These are phyloP conservation scores for Moricandia moricandioides DNA, from an alignment of 345 rosid genomes.

Conservation along the genomic window DNA sequence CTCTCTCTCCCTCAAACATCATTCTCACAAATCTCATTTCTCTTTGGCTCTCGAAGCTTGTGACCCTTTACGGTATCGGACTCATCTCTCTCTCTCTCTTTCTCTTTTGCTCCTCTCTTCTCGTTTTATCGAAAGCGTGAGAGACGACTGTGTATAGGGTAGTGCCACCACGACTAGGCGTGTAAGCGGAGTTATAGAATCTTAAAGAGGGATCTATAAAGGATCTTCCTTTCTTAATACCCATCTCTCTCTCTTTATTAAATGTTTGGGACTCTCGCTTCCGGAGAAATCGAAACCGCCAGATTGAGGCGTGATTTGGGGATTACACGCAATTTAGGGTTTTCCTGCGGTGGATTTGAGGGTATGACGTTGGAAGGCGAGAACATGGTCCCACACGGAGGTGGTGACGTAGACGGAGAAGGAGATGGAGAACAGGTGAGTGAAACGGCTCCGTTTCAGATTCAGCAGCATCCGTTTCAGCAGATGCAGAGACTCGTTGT, in stretches of 20 bases:
- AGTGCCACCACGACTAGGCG: not conserved
- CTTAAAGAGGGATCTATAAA: constrained; percentile 23
- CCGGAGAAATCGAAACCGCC: constrained; percentile 31
- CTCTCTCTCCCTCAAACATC: constrained; percentile 14
- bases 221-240: constrained; percentile 23
- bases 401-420: constrained; percentile 14
- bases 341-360: constrained; percentile 27
- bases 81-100: constrained; percentile 14
- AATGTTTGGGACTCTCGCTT: constrained; percentile 30
- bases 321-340: constrained; percentile 37
- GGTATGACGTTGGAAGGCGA: constrained; percentile 52
- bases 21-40: constrained; percentile 15
- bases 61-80: not conserved
- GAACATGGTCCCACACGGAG: constrained; percentile 39
- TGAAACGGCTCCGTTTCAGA: constrained; percentile 26
- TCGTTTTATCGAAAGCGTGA: not conserved
- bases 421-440: not conserved
- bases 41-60: not conserved
- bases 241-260: not conserved
- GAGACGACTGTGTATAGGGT: not conserved
- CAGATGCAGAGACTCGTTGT: constrained; percentile 52
- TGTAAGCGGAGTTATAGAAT: constrained; percentile 16
- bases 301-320: constrained; percentile 38
- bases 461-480: constrained; percentile 10
- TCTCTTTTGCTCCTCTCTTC: not conserved